These are phyloP conservation scores for Trichoderma cornu-damae DNA, from an alignment of 2,329 filamentous ascomycete species.

Conservation along the genomic window DNA sequence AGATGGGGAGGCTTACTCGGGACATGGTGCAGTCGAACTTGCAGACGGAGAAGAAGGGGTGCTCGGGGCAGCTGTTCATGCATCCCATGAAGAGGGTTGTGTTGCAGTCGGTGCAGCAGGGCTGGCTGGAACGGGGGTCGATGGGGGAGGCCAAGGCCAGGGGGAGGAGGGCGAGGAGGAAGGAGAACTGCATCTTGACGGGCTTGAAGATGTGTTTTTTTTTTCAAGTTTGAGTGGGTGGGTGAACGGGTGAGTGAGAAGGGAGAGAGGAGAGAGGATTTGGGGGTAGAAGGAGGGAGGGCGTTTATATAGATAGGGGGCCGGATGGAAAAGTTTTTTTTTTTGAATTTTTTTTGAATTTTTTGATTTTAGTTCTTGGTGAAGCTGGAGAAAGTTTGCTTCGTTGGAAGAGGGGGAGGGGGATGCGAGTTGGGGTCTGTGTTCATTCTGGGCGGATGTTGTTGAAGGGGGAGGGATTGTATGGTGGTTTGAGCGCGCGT, in stretches of 20 bases:
- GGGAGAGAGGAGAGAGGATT: not conserved
- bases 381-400: not conserved
- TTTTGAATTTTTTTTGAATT: too few relatives aligned
- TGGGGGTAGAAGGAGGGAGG: not conserved
- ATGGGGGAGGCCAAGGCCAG: not conserved
- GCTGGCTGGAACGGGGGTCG: not conserved
- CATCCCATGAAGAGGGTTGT: not conserved
- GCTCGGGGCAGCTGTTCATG: not conserved
- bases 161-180: constrained; percentile 2
- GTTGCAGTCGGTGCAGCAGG: not conserved
- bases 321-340: not conserved
- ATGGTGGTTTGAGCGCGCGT: constrained; percentile 3
- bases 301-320: not conserved
- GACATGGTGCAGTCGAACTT: not conserved
- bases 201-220: not conserved
- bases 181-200: not conserved
- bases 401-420: not conserved
- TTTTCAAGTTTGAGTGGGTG: not conserved
- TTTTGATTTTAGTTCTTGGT: not conserved
- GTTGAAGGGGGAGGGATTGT: not conserved
- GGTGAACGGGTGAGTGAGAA: not conserved
- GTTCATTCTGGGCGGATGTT: not conserved
- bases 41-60: not conserved
- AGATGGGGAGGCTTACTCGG: not conserved
- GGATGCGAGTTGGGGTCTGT: not conserved